phyloP scores from a whole-genome alignment of 2,329 filamentous ascomycete species.

The Calonectria crousiana region DNA sequence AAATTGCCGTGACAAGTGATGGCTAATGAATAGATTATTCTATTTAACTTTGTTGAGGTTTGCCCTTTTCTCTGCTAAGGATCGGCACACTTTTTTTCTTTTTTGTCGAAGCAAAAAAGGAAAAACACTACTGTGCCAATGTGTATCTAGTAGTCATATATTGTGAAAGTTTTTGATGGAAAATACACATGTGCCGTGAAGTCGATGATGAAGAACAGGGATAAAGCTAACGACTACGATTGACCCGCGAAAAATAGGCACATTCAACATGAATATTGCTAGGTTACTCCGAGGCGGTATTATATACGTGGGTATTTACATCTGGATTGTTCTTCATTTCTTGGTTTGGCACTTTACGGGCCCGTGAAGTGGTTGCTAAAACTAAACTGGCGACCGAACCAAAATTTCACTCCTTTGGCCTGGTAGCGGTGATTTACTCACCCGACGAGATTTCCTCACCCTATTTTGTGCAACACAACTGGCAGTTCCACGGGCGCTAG shows the following conservation, averaged over 20 bases:
- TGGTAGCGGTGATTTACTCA: neutral
- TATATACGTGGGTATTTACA: neutral
- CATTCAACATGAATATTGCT: neutral
- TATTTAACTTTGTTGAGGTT: neutral
- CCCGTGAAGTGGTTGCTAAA: neutral
- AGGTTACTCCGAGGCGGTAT: neutral
- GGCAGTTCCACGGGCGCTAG: neutral
- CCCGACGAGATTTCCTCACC: neutral
- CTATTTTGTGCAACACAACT: conserved; percentile 17
- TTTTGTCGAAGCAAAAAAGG: neutral
- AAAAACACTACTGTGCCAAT: neutral
- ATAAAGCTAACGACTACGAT: neutral
- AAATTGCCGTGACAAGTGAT: neutral
- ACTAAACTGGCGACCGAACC: neutral
- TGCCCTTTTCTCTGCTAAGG: neutral
- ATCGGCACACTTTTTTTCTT: neutral
- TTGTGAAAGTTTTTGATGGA: neutral
- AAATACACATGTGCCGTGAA: neutral
- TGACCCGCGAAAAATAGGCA: neutral
- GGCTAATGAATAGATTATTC: neutral
- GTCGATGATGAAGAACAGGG: too few relatives aligned
- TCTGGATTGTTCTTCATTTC: neutral
- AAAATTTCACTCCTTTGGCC: neutral
- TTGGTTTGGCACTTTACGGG: neutral
- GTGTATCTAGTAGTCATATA: neutral